Evolutionary conservation across 495 filamentous ascomycete genomes (phyloP).

Genomic region (Aspergillus carlsbadensis): DNA sequence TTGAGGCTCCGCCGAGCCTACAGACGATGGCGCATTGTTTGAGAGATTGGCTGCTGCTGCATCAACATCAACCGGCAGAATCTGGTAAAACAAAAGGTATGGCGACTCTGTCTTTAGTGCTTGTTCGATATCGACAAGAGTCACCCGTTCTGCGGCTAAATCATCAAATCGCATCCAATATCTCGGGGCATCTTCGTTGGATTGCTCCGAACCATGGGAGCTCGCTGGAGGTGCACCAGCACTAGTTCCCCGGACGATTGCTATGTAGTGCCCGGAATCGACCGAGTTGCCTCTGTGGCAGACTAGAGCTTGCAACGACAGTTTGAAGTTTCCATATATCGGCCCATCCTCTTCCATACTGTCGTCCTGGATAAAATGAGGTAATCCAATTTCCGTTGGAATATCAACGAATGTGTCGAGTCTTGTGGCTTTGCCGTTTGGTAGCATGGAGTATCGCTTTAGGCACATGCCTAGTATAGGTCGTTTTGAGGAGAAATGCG

Average conservation of each 20-base stretch:
- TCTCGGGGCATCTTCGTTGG: conserved; percentile 53
- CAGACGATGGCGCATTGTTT: conserved; percentile 57
- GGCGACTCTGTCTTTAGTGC: conserved; percentile 81
- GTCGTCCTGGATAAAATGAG: conserved; percentile 87
- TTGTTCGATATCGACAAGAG: conserved; percentile 73
- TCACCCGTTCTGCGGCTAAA: conserved; percentile 67
- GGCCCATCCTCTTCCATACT: conserved; percentile 61
- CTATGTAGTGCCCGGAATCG: conserved; percentile 89
- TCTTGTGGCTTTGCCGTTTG: conserved; percentile 63
- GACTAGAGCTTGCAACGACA: conserved; percentile 83
- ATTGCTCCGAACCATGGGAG: conserved; percentile 48
- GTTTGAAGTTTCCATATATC: conserved; percentile 79
- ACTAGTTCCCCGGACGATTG: conserved; percentile 68
- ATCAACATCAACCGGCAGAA: conserved; percentile 78
- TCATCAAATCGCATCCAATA: conserved; percentile 93
- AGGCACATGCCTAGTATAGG: conserved; percentile 89
- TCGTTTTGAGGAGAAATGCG: conserved; percentile 68
- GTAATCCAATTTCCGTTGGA: conserved; percentile 81
- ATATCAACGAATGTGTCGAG: conserved; percentile 86
- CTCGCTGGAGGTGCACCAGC: conserved; percentile 45
- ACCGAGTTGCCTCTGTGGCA: conserved; percentile 88
- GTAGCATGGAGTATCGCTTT: conserved; percentile 81
- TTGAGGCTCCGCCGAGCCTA: conserved; percentile 43
- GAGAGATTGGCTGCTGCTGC: conserved; percentile 50
- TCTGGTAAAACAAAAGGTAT: conserved; percentile 94